phyloP scores from a whole-genome alignment of 2,329 filamentous ascomycete genomes.

The Talaromyces atroroseus region DNA sequence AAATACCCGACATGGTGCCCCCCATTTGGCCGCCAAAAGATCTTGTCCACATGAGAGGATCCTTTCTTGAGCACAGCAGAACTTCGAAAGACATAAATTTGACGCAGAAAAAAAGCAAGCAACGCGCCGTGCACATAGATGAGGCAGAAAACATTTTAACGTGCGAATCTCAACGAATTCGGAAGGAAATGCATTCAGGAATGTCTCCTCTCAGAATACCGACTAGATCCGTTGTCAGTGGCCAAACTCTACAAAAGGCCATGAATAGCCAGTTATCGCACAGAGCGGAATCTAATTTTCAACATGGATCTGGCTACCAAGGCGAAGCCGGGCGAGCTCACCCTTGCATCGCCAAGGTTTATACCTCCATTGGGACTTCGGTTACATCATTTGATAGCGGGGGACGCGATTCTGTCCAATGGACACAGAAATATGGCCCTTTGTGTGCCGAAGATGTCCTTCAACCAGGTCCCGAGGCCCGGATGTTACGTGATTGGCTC shows the following conservation, averaged over 20 bases:
- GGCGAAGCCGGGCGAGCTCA: conserved; percentile 36
- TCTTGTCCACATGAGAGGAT: conserved; percentile 49
- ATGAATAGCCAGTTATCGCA: conserved; percentile 27
- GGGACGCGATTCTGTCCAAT: conserved; percentile 65
- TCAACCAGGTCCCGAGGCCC: conserved; percentile 65
- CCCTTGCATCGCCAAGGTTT: conserved; percentile 56
- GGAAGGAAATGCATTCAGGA: conserved; percentile 1
- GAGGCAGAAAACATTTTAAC: conserved; percentile 31
- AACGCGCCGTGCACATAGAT: conserved; percentile 26
- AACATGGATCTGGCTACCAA: conserved; percentile 10
- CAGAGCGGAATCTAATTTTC: neutral
- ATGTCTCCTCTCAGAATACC: conserved; percentile 24
- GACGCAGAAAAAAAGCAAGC: conserved; percentile 36
- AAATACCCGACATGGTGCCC: conserved; percentile 27
- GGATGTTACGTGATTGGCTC: conserved; percentile 75
- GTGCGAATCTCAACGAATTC: conserved; percentile 9
- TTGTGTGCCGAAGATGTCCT: conserved; percentile 63
- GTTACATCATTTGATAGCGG: conserved; percentile 77
- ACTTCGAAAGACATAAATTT: conserved; percentile 1
- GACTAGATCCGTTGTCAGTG: conserved; percentile 25
- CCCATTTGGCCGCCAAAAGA: conserved; percentile 37
- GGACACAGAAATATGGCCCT: conserved; percentile 84
- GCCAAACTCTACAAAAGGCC: conserved; percentile 23
- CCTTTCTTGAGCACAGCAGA: neutral
- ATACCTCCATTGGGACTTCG: conserved; percentile 52